Percentiles rank a stretch among this genome's conserved stretches.
Conservation (phyloP, 331 rosid species). For the Cydonia oblonga region DNA sequence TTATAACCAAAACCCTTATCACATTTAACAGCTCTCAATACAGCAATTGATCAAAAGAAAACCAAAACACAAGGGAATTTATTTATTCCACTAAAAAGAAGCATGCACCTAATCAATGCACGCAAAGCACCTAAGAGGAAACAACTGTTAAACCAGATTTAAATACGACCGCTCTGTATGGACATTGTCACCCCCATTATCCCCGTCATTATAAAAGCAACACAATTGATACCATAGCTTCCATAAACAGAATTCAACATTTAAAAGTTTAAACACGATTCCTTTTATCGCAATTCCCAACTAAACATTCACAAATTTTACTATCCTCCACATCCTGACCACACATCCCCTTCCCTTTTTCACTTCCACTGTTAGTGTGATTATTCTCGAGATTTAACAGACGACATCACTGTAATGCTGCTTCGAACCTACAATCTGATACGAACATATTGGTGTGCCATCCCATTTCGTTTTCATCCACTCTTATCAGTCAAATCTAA, state of each 20-base stretch:
- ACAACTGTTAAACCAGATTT: neutral
- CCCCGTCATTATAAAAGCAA: neutral
- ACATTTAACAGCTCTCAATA: neutral
- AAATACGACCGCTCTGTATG: neutral
- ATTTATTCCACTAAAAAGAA: neutral
- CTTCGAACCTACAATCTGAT: no score
- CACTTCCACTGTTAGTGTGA: neutral
- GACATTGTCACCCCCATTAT: neutral
- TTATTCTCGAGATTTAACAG: no score
- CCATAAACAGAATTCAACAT: neutral
- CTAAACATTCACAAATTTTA: neutral
- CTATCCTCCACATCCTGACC: neutral
- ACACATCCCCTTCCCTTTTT: neutral
- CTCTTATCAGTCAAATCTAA: neutral
- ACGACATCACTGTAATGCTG: accelerated
- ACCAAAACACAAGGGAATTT: neutral
- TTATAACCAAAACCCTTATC: neutral
- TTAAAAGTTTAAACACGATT: neutral
- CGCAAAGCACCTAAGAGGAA: neutral
- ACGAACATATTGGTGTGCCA: no score
- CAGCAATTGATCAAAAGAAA: neutral
- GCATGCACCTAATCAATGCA: neutral
- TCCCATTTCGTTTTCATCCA: no score
- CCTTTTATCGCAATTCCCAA: neutral
- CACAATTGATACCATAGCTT: neutral